phyloP scores from a whole-genome alignment of 2,329 filamentous ascomycete species.

The Trichoderma polysporum region DNA sequence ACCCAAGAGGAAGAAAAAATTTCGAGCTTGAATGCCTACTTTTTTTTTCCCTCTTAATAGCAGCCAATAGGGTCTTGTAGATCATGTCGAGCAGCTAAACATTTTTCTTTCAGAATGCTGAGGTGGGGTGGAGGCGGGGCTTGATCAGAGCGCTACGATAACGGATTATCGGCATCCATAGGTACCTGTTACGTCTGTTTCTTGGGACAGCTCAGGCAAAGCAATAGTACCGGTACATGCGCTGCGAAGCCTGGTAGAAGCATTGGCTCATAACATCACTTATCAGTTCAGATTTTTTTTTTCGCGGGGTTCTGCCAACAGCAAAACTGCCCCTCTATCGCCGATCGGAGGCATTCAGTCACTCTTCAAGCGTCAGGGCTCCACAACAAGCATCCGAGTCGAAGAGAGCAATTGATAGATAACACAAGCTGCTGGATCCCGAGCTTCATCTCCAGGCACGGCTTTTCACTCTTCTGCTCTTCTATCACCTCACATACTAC shows the following conservation, averaged over 20 bases:
- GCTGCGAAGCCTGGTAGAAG: neutral
- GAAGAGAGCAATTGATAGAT: neutral
- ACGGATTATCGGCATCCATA: neutral
- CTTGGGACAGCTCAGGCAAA: neutral
- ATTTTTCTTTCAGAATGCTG: neutral
- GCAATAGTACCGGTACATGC: neutral
- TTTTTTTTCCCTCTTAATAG: conserved; percentile 12
- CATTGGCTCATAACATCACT: neutral
- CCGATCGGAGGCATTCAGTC: conserved; percentile 8
- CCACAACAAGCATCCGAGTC: neutral
- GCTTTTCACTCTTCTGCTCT: neutral
- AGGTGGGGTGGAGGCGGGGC: conserved; percentile 20
- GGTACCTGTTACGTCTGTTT: neutral
- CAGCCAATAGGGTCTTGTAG: conserved; percentile 8
- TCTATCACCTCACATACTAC: neutral
- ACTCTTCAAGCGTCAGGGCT: neutral
- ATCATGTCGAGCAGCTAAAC: conserved; percentile 10
- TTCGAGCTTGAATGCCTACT: neutral
- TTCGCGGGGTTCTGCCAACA: conserved; percentile 4
- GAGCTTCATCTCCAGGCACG: neutral
- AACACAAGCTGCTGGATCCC: neutral
- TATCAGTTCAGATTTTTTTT: conserved; percentile 4
- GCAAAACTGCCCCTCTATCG: conserved; percentile 5
- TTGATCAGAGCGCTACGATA: conserved; percentile 5
- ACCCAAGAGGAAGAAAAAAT: neutral